Evolutionary conservation across 148 eudicot genomes (phyloP).

Genomic region (Nyssa sinensis): DNA sequence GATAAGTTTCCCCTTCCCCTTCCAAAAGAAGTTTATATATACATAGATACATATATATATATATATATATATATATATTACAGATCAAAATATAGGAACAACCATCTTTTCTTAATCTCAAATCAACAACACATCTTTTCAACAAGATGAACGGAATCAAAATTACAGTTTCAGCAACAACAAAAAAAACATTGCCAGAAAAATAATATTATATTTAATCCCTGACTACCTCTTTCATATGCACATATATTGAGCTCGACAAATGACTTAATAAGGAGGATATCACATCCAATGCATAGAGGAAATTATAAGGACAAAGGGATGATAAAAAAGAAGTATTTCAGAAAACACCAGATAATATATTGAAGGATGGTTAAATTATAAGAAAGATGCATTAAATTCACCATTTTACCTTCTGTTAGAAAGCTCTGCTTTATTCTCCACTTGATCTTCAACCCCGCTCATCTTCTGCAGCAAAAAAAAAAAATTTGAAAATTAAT

Average conservation of each 20-base stretch:
- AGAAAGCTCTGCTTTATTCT: slow-evolving; percentile 22
- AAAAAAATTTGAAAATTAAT: slow-evolving; percentile 1
- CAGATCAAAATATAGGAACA: too few relatives aligned
- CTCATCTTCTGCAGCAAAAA: slow-evolving; percentile 48
- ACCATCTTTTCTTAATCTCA: too few relatives aligned
- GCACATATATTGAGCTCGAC: not conserved
- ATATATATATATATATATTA: too few relatives aligned
- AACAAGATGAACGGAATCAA: too few relatives aligned
- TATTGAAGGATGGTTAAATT: not conserved
- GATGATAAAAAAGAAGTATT: not conserved
- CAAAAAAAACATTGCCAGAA: too few relatives aligned
- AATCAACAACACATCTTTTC: too few relatives aligned
- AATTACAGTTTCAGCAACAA: too few relatives aligned
- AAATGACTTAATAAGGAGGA: not conserved
- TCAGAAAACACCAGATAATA: not conserved
- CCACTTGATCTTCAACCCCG: slow-evolving; percentile 37
- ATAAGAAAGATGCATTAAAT: slow-evolving; percentile 15
- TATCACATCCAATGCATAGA: not conserved
- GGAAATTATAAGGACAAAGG: not conserved
- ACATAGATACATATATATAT: too few relatives aligned
- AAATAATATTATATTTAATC: too few relatives aligned
- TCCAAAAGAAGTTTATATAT: too few relatives aligned
- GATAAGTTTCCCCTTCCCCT: too few relatives aligned
- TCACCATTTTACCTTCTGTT: slow-evolving; percentile 59
- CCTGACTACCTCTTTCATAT: too few relatives aligned